A percentile compares a stretch with the other conserved stretches of the same genome.
Conservation (phyloP, 352 stramenopile genomes). For the Phytopythium mirpurense region DNA sequence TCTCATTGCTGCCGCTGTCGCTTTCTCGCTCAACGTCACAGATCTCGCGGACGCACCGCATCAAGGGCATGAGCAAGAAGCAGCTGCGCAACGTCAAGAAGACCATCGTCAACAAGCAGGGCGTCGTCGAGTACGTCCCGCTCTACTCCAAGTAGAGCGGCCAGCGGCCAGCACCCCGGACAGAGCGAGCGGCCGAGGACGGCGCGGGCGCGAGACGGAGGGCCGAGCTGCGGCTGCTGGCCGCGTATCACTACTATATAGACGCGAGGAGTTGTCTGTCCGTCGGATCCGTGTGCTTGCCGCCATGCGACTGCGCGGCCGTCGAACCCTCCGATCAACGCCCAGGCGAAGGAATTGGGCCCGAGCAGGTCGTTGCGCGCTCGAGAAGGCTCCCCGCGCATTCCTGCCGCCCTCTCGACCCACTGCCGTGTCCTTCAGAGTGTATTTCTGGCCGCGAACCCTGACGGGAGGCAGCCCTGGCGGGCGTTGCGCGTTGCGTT, state of each 20-base stretch:
- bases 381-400: neutral
- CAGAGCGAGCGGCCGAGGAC: neutral
- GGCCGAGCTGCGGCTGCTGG: neutral
- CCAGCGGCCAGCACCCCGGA: too few relatives aligned
- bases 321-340: too few relatives aligned
- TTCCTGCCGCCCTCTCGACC: neutral
- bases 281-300: neutral
- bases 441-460: too few relatives aligned
- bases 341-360: too few relatives aligned
- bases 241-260: neutral
- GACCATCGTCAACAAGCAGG: constrained; percentile 90
- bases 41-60: constrained; percentile 81
- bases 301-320: neutral
- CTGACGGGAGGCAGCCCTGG: too few relatives aligned
- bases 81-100: constrained; percentile 90
- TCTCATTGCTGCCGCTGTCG: too few relatives aligned
- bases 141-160: constrained; percentile 82
- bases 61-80: constrained; percentile 93
- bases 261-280: neutral
- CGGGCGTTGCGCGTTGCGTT: too few relatives aligned
- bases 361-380: neutral
- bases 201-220: neutral
- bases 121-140: constrained; percentile 85
- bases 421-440: neutral
- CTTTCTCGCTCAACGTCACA: constrained; percentile 10